phyloP scores from a whole-genome alignment of 352 stramenopile genomes.

The Globisporangium paroecandrum region DNA sequence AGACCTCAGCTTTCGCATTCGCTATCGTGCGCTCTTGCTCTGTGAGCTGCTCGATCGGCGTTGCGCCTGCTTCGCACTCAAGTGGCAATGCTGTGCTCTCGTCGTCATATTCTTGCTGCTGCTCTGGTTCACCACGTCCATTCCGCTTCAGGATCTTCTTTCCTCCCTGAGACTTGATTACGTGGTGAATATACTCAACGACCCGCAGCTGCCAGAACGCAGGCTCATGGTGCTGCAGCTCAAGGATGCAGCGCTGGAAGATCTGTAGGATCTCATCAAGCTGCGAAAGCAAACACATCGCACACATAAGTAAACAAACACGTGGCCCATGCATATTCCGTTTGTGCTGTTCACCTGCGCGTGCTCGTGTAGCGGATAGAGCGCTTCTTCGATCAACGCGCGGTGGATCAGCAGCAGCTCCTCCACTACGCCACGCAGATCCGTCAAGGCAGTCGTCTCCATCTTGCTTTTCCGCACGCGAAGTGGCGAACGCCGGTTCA shows the following conservation, averaged over 20 bases:
- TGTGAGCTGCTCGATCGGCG: neutral
- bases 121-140: neutral
- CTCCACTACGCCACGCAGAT: constrained; percentile 27
- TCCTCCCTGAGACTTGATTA: constrained; percentile 18
- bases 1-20: neutral
- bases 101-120: neutral
- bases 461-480: neutral
- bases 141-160: neutral
- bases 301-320: neutral
- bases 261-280: constrained; percentile 24
- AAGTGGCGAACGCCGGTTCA: no score
- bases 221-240: constrained; percentile 33
- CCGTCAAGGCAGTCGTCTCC: neutral
- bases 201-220: constrained; percentile 55
- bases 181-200: constrained; percentile 33
- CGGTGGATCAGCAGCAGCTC: constrained; percentile 49
- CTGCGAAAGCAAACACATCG: constrained; percentile 17
- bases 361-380: constrained; percentile 34
- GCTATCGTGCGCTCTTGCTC: neutral
- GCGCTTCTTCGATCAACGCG: constrained; percentile 29
- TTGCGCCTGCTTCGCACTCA: neutral
- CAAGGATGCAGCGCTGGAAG: constrained; percentile 33
- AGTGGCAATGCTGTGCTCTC: neutral
- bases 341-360: constrained; percentile 19
- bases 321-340: neutral